Conservation (phyloP, 2,329 filamentous ascomycete species). For the Dactylellina parvicollis region DNA sequence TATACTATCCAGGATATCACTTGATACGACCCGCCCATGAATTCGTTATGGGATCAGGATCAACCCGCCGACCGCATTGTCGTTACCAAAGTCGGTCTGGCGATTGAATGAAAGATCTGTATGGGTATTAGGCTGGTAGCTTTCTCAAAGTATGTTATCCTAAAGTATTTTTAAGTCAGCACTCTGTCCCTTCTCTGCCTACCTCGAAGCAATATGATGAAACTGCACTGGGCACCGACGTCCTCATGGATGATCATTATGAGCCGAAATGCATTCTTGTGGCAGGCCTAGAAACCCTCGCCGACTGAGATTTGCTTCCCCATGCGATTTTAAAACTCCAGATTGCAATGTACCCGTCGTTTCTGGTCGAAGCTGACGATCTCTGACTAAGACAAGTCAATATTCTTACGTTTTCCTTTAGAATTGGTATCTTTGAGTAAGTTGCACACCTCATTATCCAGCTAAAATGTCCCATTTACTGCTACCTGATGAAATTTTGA, state of each 20-base stretch:
- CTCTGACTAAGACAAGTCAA: background rate
- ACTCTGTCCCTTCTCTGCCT: background rate
- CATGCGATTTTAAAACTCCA: conserved; percentile 15
- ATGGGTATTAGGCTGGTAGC: too few relatives aligned
- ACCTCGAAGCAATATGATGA: conserved; percentile 24
- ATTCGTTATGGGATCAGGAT: too few relatives aligned
- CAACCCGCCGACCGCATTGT: too few relatives aligned
- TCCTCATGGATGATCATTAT: conserved; percentile 41
- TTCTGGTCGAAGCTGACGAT: background rate
- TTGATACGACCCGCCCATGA: too few relatives aligned
- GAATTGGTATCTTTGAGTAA: background rate
- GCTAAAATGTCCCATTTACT: background rate
- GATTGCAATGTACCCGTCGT: conserved; percentile 32
- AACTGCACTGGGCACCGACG: conserved; percentile 54
- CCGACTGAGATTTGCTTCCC: conserved; percentile 76
- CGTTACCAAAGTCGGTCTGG: too few relatives aligned
- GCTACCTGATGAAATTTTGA: conserved; percentile 67
- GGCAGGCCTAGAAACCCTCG: conserved; percentile 74
- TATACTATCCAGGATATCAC: too few relatives aligned
- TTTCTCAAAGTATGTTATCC: background rate
- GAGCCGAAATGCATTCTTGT: conserved; percentile 48
- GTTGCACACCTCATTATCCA: background rate
- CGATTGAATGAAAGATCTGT: too few relatives aligned
- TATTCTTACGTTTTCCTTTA: background rate
- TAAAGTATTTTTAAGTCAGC: background rate